These are phyloP conservation scores for Trametes gibbosa DNA, from an alignment of 768 basidiomycete genomes.

Conservation along the genomic window DNA sequence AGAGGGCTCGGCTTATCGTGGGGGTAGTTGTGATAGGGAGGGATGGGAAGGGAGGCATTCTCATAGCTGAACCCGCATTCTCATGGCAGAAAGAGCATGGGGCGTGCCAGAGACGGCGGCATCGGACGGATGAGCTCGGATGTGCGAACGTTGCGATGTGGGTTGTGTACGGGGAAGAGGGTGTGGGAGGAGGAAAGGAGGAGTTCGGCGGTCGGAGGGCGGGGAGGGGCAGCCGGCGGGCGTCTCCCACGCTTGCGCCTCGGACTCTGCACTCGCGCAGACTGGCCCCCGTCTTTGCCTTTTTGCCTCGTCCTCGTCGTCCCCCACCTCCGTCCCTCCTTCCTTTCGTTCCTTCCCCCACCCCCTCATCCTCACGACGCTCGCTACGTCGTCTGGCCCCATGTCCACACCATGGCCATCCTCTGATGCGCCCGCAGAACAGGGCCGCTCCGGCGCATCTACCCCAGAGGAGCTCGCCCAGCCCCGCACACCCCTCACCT, in stretches of 20 bases:
- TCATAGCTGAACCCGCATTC: not conserved
- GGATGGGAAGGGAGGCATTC: not conserved
- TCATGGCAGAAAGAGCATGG: not conserved
- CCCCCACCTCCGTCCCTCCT: constrained; percentile 6
- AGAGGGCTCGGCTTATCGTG: not conserved
- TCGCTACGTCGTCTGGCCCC: not conserved
- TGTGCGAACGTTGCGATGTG: not conserved
- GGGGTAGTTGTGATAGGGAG: not conserved
- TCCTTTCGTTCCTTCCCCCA: constrained; percentile 4
- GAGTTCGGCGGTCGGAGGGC: not conserved
- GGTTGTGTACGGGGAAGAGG: not conserved
- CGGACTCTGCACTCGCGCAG: not conserved
- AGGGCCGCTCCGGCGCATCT: constrained; percentile 16
- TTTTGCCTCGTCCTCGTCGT: too few relatives aligned
- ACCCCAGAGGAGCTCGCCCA: constrained; percentile 19
- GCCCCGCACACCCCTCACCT: constrained; percentile 22
- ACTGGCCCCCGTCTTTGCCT: not conserved
- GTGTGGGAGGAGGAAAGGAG: constrained; percentile 26
- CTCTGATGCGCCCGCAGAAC: constrained; percentile 16
- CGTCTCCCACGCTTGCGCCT: constrained; percentile 1
- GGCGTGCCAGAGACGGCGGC: not conserved
- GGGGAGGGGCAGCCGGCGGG: constrained; percentile 9
- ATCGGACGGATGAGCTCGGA: not conserved
- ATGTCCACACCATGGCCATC: constrained; percentile 14
- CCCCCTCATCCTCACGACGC: not conserved